These are phyloP conservation scores for Aspergillus costaricaensis DNA, from an alignment of 2,329 filamentous ascomycete species.

Conservation along the genomic window DNA sequence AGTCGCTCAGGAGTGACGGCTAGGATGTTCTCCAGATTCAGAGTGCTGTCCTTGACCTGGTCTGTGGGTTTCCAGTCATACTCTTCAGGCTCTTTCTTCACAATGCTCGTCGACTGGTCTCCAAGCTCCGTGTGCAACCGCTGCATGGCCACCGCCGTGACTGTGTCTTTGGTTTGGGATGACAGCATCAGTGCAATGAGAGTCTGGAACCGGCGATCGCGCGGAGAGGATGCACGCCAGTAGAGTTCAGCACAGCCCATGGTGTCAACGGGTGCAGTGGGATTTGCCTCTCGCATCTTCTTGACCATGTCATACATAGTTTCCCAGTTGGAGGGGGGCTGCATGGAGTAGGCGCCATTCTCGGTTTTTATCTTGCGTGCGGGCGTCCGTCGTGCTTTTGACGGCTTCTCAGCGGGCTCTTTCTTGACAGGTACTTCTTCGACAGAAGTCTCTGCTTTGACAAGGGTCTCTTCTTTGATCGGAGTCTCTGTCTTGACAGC, in stretches of 20 bases:
- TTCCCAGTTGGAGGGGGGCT: slow-evolving; percentile 80
- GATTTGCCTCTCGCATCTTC: slow-evolving; percentile 71
- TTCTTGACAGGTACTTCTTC: slow-evolving; percentile 26
- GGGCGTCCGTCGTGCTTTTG: slow-evolving; percentile 41
- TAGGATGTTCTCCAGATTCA: slow-evolving; percentile 77
- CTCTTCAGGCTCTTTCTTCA: slow-evolving; percentile 31
- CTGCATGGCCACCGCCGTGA: slow-evolving; percentile 80
- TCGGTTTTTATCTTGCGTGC: slow-evolving; percentile 44
- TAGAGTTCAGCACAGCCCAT: slow-evolving; percentile 77
- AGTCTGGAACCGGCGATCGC: slow-evolving; percentile 77
- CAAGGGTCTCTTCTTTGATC: not conserved
- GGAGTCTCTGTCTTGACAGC: not conserved
- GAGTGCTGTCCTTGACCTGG: slow-evolving; percentile 43
- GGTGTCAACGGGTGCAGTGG: slow-evolving; percentile 83
- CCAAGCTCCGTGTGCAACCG: slow-evolving; percentile 73
- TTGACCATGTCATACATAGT: slow-evolving; percentile 75
- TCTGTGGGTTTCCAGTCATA: slow-evolving; percentile 24
- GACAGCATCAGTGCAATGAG: slow-evolving; percentile 87
- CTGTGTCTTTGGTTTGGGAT: slow-evolving; percentile 90
- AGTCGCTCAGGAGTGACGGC: slow-evolving; percentile 65
- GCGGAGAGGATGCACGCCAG: slow-evolving; percentile 45
- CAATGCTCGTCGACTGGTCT: slow-evolving; percentile 18
- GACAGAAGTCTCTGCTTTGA: not conserved
- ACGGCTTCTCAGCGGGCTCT: slow-evolving; percentile 15
- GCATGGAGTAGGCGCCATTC: slow-evolving; percentile 38